These are phyloP conservation scores for Cryphonectria japonica DNA, from an alignment of 2,329 filamentous ascomycete species.

Conservation along the genomic window DNA sequence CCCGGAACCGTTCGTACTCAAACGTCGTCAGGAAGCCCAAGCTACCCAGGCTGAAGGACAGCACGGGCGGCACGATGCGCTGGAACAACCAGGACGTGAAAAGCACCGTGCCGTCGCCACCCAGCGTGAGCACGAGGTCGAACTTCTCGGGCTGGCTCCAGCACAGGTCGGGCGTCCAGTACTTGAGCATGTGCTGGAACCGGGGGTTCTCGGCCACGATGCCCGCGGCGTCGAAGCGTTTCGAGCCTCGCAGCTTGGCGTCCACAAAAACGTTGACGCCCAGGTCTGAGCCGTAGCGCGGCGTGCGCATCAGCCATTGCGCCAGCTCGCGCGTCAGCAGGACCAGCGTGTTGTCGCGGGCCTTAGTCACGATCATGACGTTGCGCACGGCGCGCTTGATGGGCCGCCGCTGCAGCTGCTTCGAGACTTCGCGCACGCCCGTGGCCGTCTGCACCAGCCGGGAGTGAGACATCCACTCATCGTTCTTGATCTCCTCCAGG, in stretches of 20 bases:
- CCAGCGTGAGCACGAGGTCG: slow-evolving; percentile 87
- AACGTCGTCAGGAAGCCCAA: slow-evolving; percentile 89
- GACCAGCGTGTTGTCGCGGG: slow-evolving; percentile 91
- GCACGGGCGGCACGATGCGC: slow-evolving; percentile 80
- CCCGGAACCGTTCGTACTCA: slow-evolving; percentile 84
- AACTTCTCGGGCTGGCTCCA: slow-evolving; percentile 94
- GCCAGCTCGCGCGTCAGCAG: slow-evolving; percentile 85
- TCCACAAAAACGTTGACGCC: slow-evolving; percentile 99
- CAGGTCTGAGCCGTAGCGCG: slow-evolving; percentile 85
- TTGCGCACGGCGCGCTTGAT: slow-evolving; percentile 91
- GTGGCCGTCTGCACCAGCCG: slow-evolving; percentile 94
- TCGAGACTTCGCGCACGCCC: slow-evolving; percentile 91
- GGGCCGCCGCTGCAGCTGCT: slow-evolving; percentile 88
- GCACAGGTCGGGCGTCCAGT: slow-evolving; percentile 96
- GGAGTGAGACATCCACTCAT: slow-evolving; percentile 91
- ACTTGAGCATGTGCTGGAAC: slow-evolving; percentile 83
- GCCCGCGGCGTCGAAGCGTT: slow-evolving; percentile 79
- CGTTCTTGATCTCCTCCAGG: slow-evolving; percentile 87
- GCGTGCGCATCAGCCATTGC: slow-evolving; percentile 84
- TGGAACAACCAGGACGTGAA: slow-evolving; percentile 95
- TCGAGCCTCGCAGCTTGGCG: slow-evolving; percentile 85
- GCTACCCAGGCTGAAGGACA: slow-evolving; percentile 83
- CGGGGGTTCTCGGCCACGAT: slow-evolving; percentile 75
- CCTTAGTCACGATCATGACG: slow-evolving; percentile 99
- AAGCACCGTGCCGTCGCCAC: slow-evolving; percentile 84